Evolutionary conservation across 139 green algal species (phyloP).

Genomic region (Penium margaritaceum): DNA sequence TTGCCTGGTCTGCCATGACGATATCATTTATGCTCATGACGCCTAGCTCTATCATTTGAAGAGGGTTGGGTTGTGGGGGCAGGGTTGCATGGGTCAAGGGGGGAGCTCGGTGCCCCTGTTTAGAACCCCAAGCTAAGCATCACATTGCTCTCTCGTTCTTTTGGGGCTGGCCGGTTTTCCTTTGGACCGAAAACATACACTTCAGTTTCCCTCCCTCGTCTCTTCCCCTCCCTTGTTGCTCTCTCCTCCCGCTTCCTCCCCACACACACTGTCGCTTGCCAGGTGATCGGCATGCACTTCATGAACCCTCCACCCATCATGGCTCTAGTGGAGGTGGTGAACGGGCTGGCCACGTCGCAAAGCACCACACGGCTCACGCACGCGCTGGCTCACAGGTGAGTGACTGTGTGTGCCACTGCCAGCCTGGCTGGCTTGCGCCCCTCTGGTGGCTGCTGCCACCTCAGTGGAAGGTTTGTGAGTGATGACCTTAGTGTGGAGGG

Average conservation of each 20-base stretch:
- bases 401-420: not conserved
- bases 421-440: too few species aligned
- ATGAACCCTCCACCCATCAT: constrained; percentile 75
- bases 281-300: constrained; percentile 62
- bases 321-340: constrained; percentile 67
- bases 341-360: constrained; percentile 34
- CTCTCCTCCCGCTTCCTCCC: not conserved
- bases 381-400: constrained; percentile 50
- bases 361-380: constrained; percentile 55
- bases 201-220: not conserved
- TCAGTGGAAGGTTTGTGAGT: too few species aligned
- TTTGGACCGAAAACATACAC: not conserved
- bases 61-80: too few species aligned
- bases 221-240: not conserved
- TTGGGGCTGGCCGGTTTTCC: too few species aligned
- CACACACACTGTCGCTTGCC: not conserved
- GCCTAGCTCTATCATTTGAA: not conserved
- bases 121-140: too few species aligned
- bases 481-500: too few species aligned
- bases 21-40: too few species aligned
- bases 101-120: too few species aligned
- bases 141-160: too few species aligned
- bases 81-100: too few species aligned
- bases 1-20: too few species aligned
- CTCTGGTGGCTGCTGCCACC: too few species aligned